Conservation (phyloP, 2,329 filamentous ascomycete species). For the Clarireedia paspali region DNA sequence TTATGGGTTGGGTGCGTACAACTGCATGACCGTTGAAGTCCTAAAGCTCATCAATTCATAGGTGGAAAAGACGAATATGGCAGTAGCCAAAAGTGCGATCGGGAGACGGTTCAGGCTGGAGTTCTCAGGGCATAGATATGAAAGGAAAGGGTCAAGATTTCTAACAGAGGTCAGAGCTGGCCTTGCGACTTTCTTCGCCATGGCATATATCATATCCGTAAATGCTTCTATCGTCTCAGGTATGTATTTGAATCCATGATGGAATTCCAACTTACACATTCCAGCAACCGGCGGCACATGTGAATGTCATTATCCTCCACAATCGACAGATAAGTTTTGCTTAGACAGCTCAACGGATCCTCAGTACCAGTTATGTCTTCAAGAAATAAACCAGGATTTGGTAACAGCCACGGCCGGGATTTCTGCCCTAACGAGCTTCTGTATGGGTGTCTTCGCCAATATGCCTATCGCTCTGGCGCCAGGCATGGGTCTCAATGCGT, state of each 20-base stretch:
- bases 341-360: constrained; percentile 11
- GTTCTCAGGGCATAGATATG: constrained; percentile 61
- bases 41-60: constrained; percentile 40
- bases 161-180: constrained; percentile 80
- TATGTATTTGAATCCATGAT: not conserved
- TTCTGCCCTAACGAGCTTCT: constrained; percentile 69
- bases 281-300: constrained; percentile 17
- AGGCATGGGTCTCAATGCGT: constrained; percentile 79
- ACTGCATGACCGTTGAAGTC: constrained; percentile 15
- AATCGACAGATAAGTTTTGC: constrained; percentile 14
- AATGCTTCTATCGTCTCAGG: constrained; percentile 38
- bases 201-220: constrained; percentile 69
- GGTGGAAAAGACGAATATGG: constrained; percentile 37
- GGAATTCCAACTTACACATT: constrained; percentile 2
- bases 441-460: constrained; percentile 77
- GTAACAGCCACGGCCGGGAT: constrained; percentile 83
- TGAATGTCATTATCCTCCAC: constrained; percentile 9
- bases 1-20: constrained; percentile 27
- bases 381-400: constrained; percentile 52
- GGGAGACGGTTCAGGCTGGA: constrained; percentile 75
- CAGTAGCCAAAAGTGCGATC: constrained; percentile 55
- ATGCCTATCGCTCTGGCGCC: constrained; percentile 63
- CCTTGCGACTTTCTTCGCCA: constrained; percentile 62
- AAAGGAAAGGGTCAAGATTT: constrained; percentile 59
- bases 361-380: constrained; percentile 57